These are phyloP conservation scores for Termitomyces sp. DNA, from an alignment of 768 basidiomycete species.

Conservation along the genomic window DNA sequence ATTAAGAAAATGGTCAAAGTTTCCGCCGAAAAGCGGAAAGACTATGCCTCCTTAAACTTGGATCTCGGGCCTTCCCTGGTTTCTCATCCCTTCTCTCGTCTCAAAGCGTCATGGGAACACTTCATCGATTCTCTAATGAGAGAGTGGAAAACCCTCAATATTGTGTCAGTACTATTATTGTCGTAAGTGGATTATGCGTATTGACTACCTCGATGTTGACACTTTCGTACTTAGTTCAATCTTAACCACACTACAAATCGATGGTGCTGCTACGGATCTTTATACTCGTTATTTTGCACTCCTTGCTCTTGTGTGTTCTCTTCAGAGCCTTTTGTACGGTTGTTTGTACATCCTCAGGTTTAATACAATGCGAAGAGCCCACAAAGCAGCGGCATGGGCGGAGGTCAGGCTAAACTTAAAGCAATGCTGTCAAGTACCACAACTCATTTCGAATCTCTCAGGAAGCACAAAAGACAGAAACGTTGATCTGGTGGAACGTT, in stretches of 20 bases:
- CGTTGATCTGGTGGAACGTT: conserved; percentile 46
- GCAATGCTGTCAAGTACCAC: neutral
- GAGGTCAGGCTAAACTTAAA: conserved; percentile 34
- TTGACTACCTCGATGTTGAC: conserved; percentile 11
- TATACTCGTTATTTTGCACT: conserved; percentile 48
- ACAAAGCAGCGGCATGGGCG: conserved; percentile 38
- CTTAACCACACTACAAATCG: conserved; percentile 20
- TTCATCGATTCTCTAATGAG: conserved; percentile 63
- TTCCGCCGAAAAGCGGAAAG: conserved; percentile 9
- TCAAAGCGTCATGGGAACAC: conserved; percentile 57
- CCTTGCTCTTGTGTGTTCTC: conserved; percentile 49
- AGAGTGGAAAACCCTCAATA: conserved; percentile 74
- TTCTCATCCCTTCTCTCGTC: conserved; percentile 13
- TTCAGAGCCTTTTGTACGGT: conserved; percentile 58
- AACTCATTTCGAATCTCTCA: too few species aligned
- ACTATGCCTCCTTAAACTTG: too few species aligned
- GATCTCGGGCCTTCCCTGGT: too few species aligned
- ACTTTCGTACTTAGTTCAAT: conserved; percentile 11
- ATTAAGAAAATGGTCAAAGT: conserved; percentile 42
- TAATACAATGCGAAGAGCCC: conserved; percentile 58
- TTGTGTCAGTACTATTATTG: conserved; percentile 61
- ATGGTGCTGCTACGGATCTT: conserved; percentile 41
- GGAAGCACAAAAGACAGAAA: conserved; percentile 46
- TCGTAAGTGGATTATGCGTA: conserved; percentile 31
- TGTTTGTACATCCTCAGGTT: conserved; percentile 61